Evolutionary conservation across 2,329 filamentous ascomycete genomes (phyloP).

Genomic region (Claviceps sp.): DNA sequence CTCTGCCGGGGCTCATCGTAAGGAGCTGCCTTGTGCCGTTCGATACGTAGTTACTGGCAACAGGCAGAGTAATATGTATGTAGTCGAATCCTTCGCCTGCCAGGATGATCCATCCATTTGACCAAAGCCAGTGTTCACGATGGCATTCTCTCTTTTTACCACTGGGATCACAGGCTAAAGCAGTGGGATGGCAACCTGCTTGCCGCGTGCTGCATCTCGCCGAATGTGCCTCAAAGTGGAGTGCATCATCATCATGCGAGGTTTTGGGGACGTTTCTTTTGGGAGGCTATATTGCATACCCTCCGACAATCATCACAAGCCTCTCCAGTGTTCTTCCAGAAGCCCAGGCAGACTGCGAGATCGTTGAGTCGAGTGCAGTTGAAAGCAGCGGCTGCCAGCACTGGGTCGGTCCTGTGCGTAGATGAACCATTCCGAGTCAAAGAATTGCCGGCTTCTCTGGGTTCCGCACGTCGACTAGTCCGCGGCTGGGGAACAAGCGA

Average conservation of each 20-base stretch:
- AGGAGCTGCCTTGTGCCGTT: too few relatives aligned
- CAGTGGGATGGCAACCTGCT: not conserved
- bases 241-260: constrained; percentile 2
- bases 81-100: too few relatives aligned
- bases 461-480: not conserved
- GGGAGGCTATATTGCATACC: constrained; percentile 2
- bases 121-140: too few relatives aligned
- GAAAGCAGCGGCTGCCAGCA: not conserved
- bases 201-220: not conserved
- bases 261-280: not conserved
- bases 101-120: too few relatives aligned
- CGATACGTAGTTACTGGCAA: too few relatives aligned
- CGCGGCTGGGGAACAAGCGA: constrained; percentile 2
- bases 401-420: not conserved
- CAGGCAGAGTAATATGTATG: too few relatives aligned
- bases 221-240: not conserved
- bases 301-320: not conserved
- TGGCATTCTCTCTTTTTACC: not conserved
- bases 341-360: not conserved
- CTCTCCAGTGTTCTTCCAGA: not conserved
- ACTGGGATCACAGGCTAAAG: not conserved
- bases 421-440: not conserved
- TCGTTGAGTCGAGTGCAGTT: not conserved
- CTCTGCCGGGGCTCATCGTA: too few relatives aligned
- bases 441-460: not conserved